A percentile compares a stretch with the other conserved stretches of the same genome.
Conservation (phyloP, 148 eudicot genomes). For the Pharnaceum exiguum region DNA sequence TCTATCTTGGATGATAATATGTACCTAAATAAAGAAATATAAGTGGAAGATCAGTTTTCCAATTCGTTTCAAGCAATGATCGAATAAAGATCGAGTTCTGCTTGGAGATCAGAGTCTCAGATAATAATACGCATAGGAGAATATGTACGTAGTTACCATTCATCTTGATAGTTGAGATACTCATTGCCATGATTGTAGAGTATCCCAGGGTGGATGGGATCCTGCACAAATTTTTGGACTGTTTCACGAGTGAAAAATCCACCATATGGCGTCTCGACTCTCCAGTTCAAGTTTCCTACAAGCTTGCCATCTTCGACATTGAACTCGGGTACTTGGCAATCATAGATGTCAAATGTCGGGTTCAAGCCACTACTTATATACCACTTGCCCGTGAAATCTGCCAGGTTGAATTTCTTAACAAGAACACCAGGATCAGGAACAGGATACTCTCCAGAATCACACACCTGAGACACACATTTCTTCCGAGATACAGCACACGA, state of each 20-base stretch:
- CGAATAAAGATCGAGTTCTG: neutral
- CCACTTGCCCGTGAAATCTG: slow-evolving; percentile 86
- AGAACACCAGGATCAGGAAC: slow-evolving; percentile 62
- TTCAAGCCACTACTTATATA: slow-evolving; percentile 83
- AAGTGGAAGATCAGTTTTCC: neutral
- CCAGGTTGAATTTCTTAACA: slow-evolving; percentile 66
- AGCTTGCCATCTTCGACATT: slow-evolving; percentile 67
- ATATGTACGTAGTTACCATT: slow-evolving; percentile 50
- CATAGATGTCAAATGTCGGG: slow-evolving; percentile 82
- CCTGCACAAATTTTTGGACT: slow-evolving; percentile 85
- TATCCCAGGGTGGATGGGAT: slow-evolving; percentile 70
- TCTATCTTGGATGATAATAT: slow-evolving; percentile 75
- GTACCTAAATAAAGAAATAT: slow-evolving; percentile 49
- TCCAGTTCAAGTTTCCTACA: slow-evolving; percentile 73
- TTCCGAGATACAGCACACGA: slow-evolving; percentile 96
- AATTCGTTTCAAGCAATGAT: neutral
- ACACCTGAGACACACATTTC: slow-evolving; percentile 91
- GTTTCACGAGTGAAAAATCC: slow-evolving; percentile 89
- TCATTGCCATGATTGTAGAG: slow-evolving; percentile 95
- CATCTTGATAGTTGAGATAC: slow-evolving; percentile 97
- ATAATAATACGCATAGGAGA: neutral
- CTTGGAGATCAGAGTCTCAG: no score
- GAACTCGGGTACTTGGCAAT: slow-evolving; percentile 94
- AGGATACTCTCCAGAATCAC: slow-evolving; percentile 94
- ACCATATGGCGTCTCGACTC: slow-evolving; percentile 80